Evolutionary conservation across 192 early-diverging fungal genomes (phyloP).

Genomic region (Mortierella alpina): DNA sequence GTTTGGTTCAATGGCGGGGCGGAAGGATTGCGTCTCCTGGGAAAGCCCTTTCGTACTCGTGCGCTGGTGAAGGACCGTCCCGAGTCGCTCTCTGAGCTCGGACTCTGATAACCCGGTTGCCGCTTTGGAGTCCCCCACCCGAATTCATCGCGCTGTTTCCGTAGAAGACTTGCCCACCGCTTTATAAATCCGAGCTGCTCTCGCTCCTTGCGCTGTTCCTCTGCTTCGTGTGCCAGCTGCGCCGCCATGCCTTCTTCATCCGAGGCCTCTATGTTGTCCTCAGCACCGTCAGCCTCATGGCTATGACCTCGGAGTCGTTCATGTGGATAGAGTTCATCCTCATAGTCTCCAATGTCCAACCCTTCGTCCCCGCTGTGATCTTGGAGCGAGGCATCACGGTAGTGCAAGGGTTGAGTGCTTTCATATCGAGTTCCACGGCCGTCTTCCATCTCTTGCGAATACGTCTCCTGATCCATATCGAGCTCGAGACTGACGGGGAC

Average conservation of each 20-base stretch:
- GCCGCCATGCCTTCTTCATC: neutral
- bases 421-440: neutral
- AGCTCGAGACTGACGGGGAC: neutral
- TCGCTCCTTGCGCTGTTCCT: slow-evolving; percentile 19
- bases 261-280: neutral
- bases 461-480: neutral
- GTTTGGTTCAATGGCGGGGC: neutral
- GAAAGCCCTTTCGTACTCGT: neutral
- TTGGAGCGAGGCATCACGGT: neutral
- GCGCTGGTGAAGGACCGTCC: slow-evolving; percentile 12
- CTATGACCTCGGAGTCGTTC: slow-evolving; percentile 6
- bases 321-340: slow-evolving; percentile 23
- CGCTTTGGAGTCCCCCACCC: slow-evolving; percentile 22
- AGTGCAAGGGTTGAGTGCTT: neutral
- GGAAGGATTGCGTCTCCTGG: neutral
- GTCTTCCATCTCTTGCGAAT: neutral
- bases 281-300: neutral
- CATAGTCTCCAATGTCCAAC: slow-evolving; percentile 23
- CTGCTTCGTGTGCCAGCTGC: slow-evolving; percentile 6
- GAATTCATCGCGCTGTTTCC: slow-evolving; percentile 34
- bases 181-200: slow-evolving; percentile 39
- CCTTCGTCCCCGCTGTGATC: neutral
- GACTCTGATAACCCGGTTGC: neutral
- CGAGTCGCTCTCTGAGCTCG: slow-evolving; percentile 9
- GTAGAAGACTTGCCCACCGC: slow-evolving; percentile 16